phyloP scores from a whole-genome alignment of 176 grass and related monocot genomes.

The Microstegium vimineum region DNA sequence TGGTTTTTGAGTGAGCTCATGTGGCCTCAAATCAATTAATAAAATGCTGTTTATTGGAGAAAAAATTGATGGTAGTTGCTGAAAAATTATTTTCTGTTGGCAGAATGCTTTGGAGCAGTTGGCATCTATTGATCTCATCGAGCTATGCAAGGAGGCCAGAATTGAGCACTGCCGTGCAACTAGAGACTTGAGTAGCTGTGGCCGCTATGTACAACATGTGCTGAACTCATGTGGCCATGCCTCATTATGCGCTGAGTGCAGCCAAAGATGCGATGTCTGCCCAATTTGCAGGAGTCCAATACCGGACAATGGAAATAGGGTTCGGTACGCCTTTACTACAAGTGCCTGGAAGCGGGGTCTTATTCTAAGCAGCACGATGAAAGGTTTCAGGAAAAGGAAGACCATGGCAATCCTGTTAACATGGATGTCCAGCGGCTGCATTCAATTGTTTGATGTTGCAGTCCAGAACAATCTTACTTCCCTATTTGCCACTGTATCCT shows the following conservation, averaged over 20 bases:
- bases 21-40: background rate
- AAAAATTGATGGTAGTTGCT: slow-evolving; percentile 9
- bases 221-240: slow-evolving; percentile 88
- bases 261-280: slow-evolving; percentile 83
- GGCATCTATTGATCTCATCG: slow-evolving; percentile 81
- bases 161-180: slow-evolving; percentile 82
- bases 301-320: slow-evolving; percentile 45
- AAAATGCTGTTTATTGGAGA: background rate
- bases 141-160: slow-evolving; percentile 88
- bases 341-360: slow-evolving; percentile 75
- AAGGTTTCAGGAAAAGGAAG: slow-evolving; percentile 86
- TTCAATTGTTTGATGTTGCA: slow-evolving; percentile 84
- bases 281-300: slow-evolving; percentile 82
- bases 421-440: slow-evolving; percentile 74
- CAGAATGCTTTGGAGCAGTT: slow-evolving; percentile 92
- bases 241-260: slow-evolving; percentile 87
- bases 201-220: slow-evolving; percentile 70
- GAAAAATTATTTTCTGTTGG: slow-evolving; percentile 26
- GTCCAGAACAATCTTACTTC: slow-evolving; percentile 82
- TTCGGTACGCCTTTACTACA: slow-evolving; percentile 69
- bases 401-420: slow-evolving; percentile 41
- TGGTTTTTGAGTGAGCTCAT: background rate
- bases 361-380: slow-evolving; percentile 86
- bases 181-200: slow-evolving; percentile 92
- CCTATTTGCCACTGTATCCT: slow-evolving; percentile 97